Percentiles rank a stretch among this genome's conserved stretches.
Evolutionary conservation across 2,329 filamentous ascomycete genomes (phyloP).

Genomic region (Penicillium corylophilum): DNA sequence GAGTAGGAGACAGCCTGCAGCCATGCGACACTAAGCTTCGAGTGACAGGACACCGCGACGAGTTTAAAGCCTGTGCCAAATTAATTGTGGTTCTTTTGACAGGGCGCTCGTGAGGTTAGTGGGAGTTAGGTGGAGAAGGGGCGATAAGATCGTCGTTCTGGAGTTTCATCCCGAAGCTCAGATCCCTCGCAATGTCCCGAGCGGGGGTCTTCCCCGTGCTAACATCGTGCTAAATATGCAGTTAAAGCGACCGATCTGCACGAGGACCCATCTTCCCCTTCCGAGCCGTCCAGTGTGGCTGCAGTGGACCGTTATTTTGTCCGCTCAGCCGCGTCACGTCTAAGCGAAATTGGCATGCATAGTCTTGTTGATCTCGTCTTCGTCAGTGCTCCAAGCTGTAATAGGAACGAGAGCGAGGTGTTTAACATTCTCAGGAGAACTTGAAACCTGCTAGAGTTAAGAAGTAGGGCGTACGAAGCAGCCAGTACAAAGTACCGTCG

Average conservation of each 20-base stretch:
- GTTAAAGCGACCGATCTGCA: slow-evolving; percentile 4
- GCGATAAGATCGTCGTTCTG: neutral
- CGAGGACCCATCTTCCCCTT: slow-evolving; percentile 2
- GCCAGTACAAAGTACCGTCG: too few relatives aligned
- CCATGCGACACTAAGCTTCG: neutral
- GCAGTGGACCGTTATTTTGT: neutral
- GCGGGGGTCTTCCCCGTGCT: neutral
- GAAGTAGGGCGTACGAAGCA: too few relatives aligned
- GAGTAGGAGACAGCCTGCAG: neutral
- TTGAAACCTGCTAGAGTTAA: too few relatives aligned
- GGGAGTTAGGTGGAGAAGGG: neutral
- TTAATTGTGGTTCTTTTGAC: neutral
- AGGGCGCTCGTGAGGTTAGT: too few relatives aligned
- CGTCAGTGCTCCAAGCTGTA: neutral
- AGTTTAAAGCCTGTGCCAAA: neutral
- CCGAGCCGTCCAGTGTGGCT: slow-evolving; percentile 11
- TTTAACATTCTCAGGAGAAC: too few relatives aligned
- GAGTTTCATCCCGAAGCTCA: neutral
- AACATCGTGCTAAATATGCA: neutral
- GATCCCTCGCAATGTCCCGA: neutral
- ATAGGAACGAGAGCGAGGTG: too few relatives aligned
- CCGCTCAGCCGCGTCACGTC: neutral
- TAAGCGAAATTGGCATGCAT: slow-evolving; percentile 14
- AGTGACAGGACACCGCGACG: slow-evolving; percentile 4
- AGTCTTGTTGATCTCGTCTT: neutral